These are phyloP conservation scores for Ulota crispa DNA, from an alignment of 225 moss, liverwort and hornwort species.

Conservation along the genomic window DNA sequence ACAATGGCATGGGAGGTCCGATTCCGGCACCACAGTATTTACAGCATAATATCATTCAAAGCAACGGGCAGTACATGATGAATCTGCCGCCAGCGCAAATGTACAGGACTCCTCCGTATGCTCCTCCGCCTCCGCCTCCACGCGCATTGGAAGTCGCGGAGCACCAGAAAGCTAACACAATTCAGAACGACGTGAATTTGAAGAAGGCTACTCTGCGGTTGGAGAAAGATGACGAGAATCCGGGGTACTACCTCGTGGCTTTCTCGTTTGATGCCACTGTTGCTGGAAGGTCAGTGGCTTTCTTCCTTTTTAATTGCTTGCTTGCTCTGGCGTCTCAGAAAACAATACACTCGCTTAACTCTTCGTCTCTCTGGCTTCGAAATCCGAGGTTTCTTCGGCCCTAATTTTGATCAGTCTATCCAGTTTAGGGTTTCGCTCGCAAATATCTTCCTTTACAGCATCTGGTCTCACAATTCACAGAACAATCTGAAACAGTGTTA, in stretches of 20 bases:
- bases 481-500: not conserved
- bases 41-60: slow-evolving; percentile 47
- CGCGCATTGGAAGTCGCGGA: slow-evolving; percentile 46
- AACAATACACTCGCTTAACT: not conserved
- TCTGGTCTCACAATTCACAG: not conserved
- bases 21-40: slow-evolving; percentile 61
- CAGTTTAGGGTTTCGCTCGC: not conserved
- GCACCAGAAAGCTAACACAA: slow-evolving; percentile 81
- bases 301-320: not conserved
- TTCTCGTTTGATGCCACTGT: slow-evolving; percentile 93
- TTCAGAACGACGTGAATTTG: slow-evolving; percentile 91
- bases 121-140: slow-evolving; percentile 32
- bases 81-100: slow-evolving; percentile 48
- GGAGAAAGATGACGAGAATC: slow-evolving; percentile 85
- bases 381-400: not conserved
- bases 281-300: slow-evolving; percentile 69
- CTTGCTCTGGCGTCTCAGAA: not conserved
- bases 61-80: slow-evolving; percentile 88
- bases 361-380: not conserved
- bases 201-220: slow-evolving; percentile 85
- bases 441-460: not conserved
- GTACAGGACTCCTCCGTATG: slow-evolving; percentile 50
- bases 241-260: slow-evolving; percentile 79
- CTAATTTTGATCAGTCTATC: not conserved
- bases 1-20: slow-evolving; percentile 46